These are phyloP conservation scores for Saksenaea vasiformis DNA, from an alignment of 371 early-diverging fungal genomes.

Conservation along the genomic window DNA sequence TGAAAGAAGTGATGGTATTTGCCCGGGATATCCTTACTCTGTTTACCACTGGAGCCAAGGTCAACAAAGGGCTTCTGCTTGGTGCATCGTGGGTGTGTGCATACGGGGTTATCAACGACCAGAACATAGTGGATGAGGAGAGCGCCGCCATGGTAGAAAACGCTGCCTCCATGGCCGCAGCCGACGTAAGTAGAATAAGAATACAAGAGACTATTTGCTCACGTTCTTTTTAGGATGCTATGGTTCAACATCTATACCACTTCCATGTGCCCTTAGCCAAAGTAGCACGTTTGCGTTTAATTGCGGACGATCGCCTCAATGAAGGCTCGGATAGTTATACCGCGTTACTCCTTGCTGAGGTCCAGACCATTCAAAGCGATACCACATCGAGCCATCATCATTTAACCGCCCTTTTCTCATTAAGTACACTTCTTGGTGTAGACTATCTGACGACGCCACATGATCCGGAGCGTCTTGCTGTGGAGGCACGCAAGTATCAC, in stretches of 20 bases:
- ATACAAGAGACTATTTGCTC: neutral
- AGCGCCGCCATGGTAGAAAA: conserved; percentile 19
- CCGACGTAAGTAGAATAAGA: conserved; percentile 20
- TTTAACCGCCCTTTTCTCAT: conserved; percentile 26
- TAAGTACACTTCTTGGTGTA: conserved; percentile 33
- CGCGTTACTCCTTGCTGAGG: conserved; percentile 3
- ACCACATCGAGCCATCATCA: conserved; percentile 27
- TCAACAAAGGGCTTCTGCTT: conserved; percentile 28
- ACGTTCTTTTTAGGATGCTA: conserved; percentile 6
- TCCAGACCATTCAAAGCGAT: conserved; percentile 24
- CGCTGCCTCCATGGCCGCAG: conserved; percentile 17
- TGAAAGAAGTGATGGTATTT: conserved; percentile 26
- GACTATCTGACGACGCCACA: conserved; percentile 22
- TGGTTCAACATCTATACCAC: conserved; percentile 36
- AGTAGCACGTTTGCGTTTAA: conserved; percentile 21
- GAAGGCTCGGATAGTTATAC: conserved; percentile 8
- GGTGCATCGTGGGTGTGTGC: conserved; percentile 41
- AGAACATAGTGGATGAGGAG: conserved; percentile 21
- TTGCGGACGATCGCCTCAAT: neutral
- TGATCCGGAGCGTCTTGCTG: conserved; percentile 11
- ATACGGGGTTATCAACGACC: conserved; percentile 14
- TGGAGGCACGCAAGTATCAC: conserved; percentile 24
- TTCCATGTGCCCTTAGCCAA: conserved; percentile 31
- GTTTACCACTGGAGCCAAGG: conserved; percentile 15
- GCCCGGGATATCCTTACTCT: conserved; percentile 20